Evolutionary conservation across 2,329 filamentous ascomycete species (phyloP), one percentile per base, ranked within the genome.

Genomic region (Colletotrichum trifolii): DNA sequence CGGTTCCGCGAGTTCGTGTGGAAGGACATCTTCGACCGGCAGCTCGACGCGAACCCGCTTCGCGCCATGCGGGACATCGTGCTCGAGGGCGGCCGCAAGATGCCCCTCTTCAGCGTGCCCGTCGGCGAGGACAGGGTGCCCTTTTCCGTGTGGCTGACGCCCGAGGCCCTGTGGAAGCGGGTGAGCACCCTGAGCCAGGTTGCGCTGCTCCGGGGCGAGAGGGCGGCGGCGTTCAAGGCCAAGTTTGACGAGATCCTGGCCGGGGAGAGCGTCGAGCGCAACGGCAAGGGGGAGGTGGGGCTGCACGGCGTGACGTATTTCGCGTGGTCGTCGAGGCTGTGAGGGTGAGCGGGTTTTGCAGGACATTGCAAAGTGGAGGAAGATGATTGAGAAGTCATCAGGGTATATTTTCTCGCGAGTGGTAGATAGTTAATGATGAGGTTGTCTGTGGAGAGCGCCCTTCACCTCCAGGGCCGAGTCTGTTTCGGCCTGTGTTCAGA

Each of bases 181-280:
- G 82, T 89, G 64, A 81, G 80, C 52, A 93, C 90, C 11, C 77
- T 93, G 62, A 91, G 89, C 71, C 89, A 92, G 72, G 85, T 93
- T 66, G 84, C 87, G 4, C 81, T 89, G 56, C 76, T 91, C 11
- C 74, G 83, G 50, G 85, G 82, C 2, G 78, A 83, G 57, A 79
- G 82, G 48, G 82, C 81, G 69, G 79, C 78, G 60, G 76, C 79
- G 46, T 83, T 86, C 49, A 79, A 80, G 61, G 79, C 78, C 47
- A 76, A 78, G 63, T 83, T 89, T 66, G 83, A 88, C 55, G 80
- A 85, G 59, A 83, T 84, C 8, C 68, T 92, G 65, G 78, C 80
- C 36, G 78, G 75, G 12, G 77, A 79, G 1, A 85, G 87, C 62
- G 85, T 85, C 1, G 82, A 86, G 71, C 82, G 79, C 64, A 89